Evolutionary conservation across 148 eudicot species (phyloP).

Genomic region (Chenopodium berlandieri): DNA sequence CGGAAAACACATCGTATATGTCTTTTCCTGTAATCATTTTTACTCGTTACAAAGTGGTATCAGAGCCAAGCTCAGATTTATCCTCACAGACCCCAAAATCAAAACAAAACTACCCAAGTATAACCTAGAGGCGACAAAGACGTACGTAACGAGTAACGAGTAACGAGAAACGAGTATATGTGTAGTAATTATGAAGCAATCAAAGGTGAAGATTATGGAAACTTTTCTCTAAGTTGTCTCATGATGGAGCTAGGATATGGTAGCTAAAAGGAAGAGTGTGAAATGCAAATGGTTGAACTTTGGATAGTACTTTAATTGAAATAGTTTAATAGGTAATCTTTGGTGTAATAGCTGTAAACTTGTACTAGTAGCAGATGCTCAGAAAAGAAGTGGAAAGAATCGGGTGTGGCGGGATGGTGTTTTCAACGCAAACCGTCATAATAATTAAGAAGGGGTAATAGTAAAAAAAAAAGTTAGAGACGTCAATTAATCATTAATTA

Average conservation of each 20-base stretch:
- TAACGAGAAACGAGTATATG: too few species aligned
- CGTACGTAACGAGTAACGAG: not conserved
- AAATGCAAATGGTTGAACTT: not conserved
- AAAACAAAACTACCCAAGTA: not conserved
- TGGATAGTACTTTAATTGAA: not conserved
- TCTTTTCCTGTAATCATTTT: slow-evolving; percentile 84
- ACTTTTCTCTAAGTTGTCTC: slow-evolving; percentile 7
- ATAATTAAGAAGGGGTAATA: not conserved
- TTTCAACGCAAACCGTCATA: slow-evolving; percentile 12
- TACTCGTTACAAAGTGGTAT: not conserved
- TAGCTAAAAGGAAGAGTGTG: slow-evolving; percentile 6
- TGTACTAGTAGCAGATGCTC: slow-evolving; percentile 19
- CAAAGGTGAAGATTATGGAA: not conserved
- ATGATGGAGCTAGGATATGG: not conserved
- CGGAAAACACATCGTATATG: slow-evolving; percentile 87
- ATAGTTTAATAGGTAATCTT: not conserved
- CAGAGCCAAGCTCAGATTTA: not conserved
- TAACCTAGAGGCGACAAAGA: not conserved
- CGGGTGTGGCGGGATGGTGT: slow-evolving; percentile 20
- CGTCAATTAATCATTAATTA: too few species aligned
- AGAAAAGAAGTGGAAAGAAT: slow-evolving; percentile 23
- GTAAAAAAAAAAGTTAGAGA: not conserved
- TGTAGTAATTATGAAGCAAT: not conserved
- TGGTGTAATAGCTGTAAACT: slow-evolving; percentile 19
- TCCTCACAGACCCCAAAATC: too few species aligned